phyloP scores from a whole-genome alignment of 208 protist species.

The Wallacemonas collosoma region DNA sequence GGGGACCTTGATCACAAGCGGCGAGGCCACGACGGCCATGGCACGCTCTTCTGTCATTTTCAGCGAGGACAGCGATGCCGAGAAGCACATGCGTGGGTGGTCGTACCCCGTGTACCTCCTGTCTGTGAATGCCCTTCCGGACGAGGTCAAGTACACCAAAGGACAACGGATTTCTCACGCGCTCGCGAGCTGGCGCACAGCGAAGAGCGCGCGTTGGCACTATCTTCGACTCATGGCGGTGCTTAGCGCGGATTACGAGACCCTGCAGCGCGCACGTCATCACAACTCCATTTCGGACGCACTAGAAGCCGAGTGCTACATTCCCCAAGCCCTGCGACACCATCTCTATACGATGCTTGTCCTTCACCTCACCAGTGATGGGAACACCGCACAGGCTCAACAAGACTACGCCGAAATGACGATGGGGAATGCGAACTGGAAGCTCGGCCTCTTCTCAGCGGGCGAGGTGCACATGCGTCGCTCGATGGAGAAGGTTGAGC shows the following conservation, averaged over 20 bases:
- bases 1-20: conserved; percentile 8
- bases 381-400: conserved; percentile 40
- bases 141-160: conserved; percentile 29
- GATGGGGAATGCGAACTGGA: conserved; percentile 85
- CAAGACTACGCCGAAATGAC: conserved; percentile 79
- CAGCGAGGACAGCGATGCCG: neutral
- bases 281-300: neutral
- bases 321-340: conserved; percentile 8
- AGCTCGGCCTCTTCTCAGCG: conserved; percentile 80
- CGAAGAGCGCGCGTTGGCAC: conserved; percentile 39
- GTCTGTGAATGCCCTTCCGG: conserved; percentile 39
- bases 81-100: conserved; percentile 30
- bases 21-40: neutral
- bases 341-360: conserved; percentile 21
- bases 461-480: conserved; percentile 90
- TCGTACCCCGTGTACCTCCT: conserved; percentile 58
- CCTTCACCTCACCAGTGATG: conserved; percentile 36
- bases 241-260: conserved; percentile 46
- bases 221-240: conserved; percentile 63
- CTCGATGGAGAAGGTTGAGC: conserved; percentile 81
- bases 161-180: conserved; percentile 35
- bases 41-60: conserved; percentile 7
- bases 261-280: conserved; percentile 19
- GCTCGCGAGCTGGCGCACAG: conserved; percentile 42
- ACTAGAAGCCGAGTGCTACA: neutral